These are phyloP conservation scores for Drosera spatulata DNA, from an alignment of 179 eudicot species.

Conservation along the genomic window DNA sequence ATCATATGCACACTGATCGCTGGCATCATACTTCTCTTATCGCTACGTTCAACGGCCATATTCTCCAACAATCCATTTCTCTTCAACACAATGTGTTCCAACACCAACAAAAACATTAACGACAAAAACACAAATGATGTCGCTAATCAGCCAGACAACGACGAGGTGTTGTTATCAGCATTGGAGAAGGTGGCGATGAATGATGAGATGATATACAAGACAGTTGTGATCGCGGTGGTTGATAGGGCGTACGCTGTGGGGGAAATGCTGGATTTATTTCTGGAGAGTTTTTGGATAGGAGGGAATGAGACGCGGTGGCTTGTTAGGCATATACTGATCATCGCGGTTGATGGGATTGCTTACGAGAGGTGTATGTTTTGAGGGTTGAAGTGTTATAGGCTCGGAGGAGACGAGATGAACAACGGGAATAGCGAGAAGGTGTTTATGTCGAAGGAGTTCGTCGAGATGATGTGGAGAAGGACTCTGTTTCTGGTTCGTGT, in stretches of 20 bases:
- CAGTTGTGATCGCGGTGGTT: constrained; percentile 47
- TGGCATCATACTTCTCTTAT: too few species aligned
- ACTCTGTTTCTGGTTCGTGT: constrained; percentile 46
- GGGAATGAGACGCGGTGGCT: constrained; percentile 33
- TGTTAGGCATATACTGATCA: constrained; percentile 36
- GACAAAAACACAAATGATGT: too few species aligned
- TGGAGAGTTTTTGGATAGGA: constrained; percentile 72
- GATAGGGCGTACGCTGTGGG: constrained; percentile 57
- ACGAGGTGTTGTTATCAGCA: constrained; percentile 20
- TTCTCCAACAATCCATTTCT: too few species aligned
- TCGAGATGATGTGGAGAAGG: constrained; percentile 82
- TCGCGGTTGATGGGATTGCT: constrained; percentile 53
- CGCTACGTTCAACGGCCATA: too few species aligned
- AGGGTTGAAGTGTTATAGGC: constrained; percentile 46
- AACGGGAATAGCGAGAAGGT: constrained; percentile 31
- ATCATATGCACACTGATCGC: too few species aligned
- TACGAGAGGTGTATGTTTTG: constrained; percentile 48
- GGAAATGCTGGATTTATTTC: constrained; percentile 45
- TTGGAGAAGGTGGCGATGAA: constrained; percentile 26
- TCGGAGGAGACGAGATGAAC: constrained; percentile 35
- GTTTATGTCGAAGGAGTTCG: constrained; percentile 48
- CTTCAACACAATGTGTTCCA: too few species aligned
- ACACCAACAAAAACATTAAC: too few species aligned
- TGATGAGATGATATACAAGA: constrained; percentile 18
- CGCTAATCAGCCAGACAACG: background rate